Percentiles rank a stretch among this genome's conserved stretches.
phyloP scores from a whole-genome alignment of 306 rosid species.

The Biancaea sappan region DNA sequence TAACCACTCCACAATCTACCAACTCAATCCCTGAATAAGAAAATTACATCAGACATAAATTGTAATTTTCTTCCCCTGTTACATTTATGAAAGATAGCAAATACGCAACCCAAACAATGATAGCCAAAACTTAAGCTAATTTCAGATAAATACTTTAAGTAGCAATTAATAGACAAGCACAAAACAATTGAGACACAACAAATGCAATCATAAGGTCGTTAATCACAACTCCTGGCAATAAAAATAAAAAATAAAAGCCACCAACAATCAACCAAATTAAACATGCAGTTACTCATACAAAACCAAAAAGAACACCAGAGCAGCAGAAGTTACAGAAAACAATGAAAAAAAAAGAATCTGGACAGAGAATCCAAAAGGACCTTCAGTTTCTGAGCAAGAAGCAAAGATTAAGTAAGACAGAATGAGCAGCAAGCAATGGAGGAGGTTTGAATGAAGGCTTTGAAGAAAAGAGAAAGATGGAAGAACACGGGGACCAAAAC shows the following conservation, averaged over 20 bases:
- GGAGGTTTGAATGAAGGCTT: background rate
- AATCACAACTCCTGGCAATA: background rate
- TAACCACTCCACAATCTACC: background rate
- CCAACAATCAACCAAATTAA: background rate
- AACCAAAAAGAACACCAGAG: background rate
- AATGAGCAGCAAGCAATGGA: conserved; percentile 7
- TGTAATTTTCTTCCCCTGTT: background rate
- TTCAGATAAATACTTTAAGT: background rate
- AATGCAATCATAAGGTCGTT: background rate
- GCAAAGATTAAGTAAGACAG: background rate
- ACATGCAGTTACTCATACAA: background rate
- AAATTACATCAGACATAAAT: background rate
- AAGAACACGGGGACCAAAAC: background rate
- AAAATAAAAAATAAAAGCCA: background rate
- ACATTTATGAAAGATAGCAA: background rate
- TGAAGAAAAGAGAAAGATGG: background rate
- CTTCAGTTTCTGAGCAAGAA: conserved; percentile 25
- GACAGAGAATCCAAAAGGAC: background rate
- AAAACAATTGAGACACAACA: background rate
- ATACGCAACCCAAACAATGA: background rate
- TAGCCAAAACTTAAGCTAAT: background rate
- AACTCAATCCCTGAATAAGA: conserved; percentile 36
- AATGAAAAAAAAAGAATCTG: background rate
- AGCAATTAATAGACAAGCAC: background rate
- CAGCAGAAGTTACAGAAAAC: background rate